Evolutionary conservation across 228 moss, liverwort and hornwort species (phyloP), one percentile per base, ranked within the genome.

Genomic region (Sphagnum fallax): DNA sequence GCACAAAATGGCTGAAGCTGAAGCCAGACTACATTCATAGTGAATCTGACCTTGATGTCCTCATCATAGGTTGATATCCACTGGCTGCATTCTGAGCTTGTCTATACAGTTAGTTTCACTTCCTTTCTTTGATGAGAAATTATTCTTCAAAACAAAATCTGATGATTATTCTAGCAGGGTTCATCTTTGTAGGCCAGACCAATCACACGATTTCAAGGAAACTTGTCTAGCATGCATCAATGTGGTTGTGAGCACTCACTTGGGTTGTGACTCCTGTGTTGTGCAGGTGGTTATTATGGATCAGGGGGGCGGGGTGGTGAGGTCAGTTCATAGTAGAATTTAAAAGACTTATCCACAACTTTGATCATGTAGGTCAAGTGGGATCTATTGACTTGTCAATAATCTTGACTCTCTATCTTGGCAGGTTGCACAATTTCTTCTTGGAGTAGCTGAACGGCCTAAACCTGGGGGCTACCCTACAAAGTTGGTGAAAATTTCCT

Each of bases 261-360:
- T 32, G 32, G 32, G 32, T 32, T 32, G 32, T 32, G 32, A 32
- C 32, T 2, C 32, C 32, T 32, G 32, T 32, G 55, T 8, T 8
- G 12, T 77, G 70, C 77, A 95, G 94, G 98, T 83, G 94, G 98
- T 63, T 98, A 94, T 81, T 98, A 73, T 82, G 98, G 98, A 71
- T 91, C 98, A 60, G 98, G 98, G 78, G 79, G 94, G 67, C 87
- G 75, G 68, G 98, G 98, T 68, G 95, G 95, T 71, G 85, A 89
- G 93, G 93, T 91, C 55, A 55, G 55, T 55, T 55, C 55, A 8
- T 55, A 12, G 12, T 8, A 55, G 4, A 8, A 55, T 55, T 32
- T 32, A 2, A 32, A 32, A 32, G 32, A 32, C 32, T 32, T 32
- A 32, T 32, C 2, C 32, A 32, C 32, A 32, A 32, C 32, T 32